A percentile compares a stretch with the other conserved stretches of the same genome.
Evolutionary conservation across 2,329 filamentous ascomycete genomes (phyloP).

Genomic region (Fusarium secorum): DNA sequence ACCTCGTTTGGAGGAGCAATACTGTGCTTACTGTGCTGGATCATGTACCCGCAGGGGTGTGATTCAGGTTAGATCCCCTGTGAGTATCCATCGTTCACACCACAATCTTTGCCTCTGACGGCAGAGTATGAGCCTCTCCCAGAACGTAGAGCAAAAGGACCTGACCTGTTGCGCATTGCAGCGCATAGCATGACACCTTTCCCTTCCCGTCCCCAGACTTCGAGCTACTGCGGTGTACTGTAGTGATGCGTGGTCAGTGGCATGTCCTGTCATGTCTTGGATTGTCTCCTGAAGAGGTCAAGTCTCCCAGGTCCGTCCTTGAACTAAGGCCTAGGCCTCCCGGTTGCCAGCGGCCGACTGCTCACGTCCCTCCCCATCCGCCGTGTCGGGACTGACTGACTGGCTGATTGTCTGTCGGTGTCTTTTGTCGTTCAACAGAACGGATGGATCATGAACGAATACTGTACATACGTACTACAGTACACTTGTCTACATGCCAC

Average conservation of each 20-base stretch:
- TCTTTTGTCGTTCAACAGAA: not conserved
- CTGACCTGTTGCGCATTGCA: slow-evolving; percentile 8
- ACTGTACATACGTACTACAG: not conserved
- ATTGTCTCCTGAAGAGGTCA: slow-evolving; percentile 23
- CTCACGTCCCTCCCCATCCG: slow-evolving; percentile 9
- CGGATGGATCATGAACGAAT: not conserved
- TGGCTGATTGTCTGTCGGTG: not conserved
- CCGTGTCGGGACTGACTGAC: slow-evolving; percentile 16
- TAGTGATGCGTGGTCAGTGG: slow-evolving; percentile 21
- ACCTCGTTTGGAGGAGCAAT: slow-evolving; percentile 18
- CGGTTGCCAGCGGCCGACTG: slow-evolving; percentile 24
- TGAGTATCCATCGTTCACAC: slow-evolving; percentile 23
- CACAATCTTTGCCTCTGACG: slow-evolving; percentile 13
- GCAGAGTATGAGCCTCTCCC: not conserved
- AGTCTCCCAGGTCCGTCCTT: slow-evolving; percentile 8
- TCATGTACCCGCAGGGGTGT: slow-evolving; percentile 15
- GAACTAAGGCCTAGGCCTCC: slow-evolving; percentile 18
- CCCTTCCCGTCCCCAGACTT: slow-evolving; percentile 38
- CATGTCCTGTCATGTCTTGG: slow-evolving; percentile 11
- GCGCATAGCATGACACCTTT: slow-evolving; percentile 26
- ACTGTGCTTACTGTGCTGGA: slow-evolving; percentile 28
- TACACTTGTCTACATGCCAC: slow-evolving; percentile 6
- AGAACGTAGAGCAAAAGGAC: slow-evolving; percentile 26
- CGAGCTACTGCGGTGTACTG: slow-evolving; percentile 17
- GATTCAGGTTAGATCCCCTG: slow-evolving; percentile 32